These are phyloP conservation scores for Crithidia sp. DNA, from an alignment of 208 protist species.

Conservation along the genomic window DNA sequence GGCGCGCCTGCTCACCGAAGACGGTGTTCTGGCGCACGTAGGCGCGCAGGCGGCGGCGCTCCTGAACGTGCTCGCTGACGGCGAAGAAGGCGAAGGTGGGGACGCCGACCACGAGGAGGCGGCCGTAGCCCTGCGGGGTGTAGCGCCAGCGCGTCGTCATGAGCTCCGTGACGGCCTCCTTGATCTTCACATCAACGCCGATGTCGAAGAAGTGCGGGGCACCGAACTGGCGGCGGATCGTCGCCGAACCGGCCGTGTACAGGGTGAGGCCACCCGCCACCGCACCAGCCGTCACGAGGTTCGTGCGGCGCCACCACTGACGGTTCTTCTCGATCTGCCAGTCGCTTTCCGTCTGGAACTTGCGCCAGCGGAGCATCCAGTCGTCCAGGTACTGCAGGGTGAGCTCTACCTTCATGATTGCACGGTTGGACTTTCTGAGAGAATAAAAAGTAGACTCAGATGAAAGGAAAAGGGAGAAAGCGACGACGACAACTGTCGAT, in stretches of 20 bases:
- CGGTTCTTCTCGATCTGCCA: constrained; percentile 88
- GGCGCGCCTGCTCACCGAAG: constrained; percentile 90
- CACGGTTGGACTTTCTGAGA: not conserved
- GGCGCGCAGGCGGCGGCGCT: constrained; percentile 68
- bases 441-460: constrained; percentile 10
- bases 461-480: constrained; percentile 21
- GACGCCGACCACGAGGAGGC: constrained; percentile 71
- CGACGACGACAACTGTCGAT: constrained; percentile 4
- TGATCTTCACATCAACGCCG: constrained; percentile 74
- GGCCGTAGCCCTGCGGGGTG: constrained; percentile 86
- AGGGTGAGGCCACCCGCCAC: constrained; percentile 55
- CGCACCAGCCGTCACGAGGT: constrained; percentile 55
- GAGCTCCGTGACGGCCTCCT: constrained; percentile 51
- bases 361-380: constrained; percentile 92
- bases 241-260: constrained; percentile 78
- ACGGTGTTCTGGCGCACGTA: constrained; percentile 88
- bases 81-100: constrained; percentile 81
- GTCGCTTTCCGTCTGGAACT: constrained; percentile 91
- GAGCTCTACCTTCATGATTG: constrained; percentile 80
- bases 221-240: constrained; percentile 81
- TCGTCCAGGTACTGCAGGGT: constrained; percentile 91
- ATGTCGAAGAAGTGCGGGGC: constrained; percentile 88
- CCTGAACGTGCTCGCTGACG: constrained; percentile 72
- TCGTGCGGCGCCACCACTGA: constrained; percentile 83
- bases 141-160: constrained; percentile 83